Base-by-base conservation (phyloP, 306 rosid genomes). In the Arachis hypogaea region DNA sequence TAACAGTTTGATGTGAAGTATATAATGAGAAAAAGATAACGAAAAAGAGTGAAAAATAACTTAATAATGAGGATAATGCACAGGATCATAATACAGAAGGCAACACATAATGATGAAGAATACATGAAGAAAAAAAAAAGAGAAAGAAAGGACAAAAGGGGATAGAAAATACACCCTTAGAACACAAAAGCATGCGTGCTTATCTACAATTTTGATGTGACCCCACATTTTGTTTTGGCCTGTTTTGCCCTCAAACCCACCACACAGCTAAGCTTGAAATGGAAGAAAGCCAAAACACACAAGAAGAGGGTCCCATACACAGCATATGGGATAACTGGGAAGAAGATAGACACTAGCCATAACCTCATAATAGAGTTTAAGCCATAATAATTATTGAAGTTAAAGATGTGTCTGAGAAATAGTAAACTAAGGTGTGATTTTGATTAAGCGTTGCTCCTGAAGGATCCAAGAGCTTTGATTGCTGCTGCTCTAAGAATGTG, bases 381-480 rank as follows among this genome's bases (percentile, higher is more conserved):
- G 45, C 41, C 8, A 52, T n/a, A 3, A 33, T 33, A 33, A 33
- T 33, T 4, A 33, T 33, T 33, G 38, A 33, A 33, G 38, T 33
- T 33, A 33, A 33, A 2, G 28, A 52, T 52, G 16, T 52, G 58
- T 18, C 22, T n/a, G 7, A 52, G 58, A 12, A 50, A 22, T 22
- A 22, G 56, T 6, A 16, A 50, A 22, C 58, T n/a, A 52, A 7
- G 5, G 3, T 7, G n/a, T 22, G 28, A 22, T 22, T 2, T 72
- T 57, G 7, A 57, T 69, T 67, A 90, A 77, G 93, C 83, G 73
- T 89, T 93, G 96, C 98, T 91, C 80, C 97, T 86, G 89, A 93
- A 93, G 7, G 98, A 93, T 54, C 96, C 97, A 12, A 93, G 90
- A 68, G 98, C 98, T 56, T 89, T 93, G 3, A 91, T 86, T n/a